Base-by-base conservation (phyloP, 148 eudicot genomes). In the Rhododendron henanense region DNA sequence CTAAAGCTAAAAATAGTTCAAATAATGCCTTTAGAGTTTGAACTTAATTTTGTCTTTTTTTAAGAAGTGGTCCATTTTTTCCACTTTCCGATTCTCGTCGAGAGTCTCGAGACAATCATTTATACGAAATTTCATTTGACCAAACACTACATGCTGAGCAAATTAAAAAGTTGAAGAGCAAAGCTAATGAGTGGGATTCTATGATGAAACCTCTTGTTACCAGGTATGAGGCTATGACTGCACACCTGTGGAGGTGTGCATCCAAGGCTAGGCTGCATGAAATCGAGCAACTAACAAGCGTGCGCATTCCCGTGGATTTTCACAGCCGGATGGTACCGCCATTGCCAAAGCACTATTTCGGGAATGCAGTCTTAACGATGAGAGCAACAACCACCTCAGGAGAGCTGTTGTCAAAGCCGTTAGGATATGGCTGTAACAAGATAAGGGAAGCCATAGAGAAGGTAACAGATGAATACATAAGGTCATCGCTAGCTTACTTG, bases 321-420 rank as follows among this genome's bases (percentile, higher is more conserved):
- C 33, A 13, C 5, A 69, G 33, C 37, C 35, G 75, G 18, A 10
- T 69, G 35, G 75, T 11, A 69, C 75, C 75, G 1, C 75, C 75
- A 11, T 28, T 69, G 37, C 35, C 75, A 25, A 69, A 28, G 33
- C 1, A 28, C 35, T 28, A 28, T 69, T 69, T 69, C 6, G 75
- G 75, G 75, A 69, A 69, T 11, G 75, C 75, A 11, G 0, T 25
- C 15, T 28, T 4, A 13, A 6, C 16, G 6, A 28, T 28, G 37
- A 28, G 35, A 69, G 28, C 15, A 10, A 25, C 78, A 1, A 35
- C 2, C 44, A 79, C 71, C 28, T 53, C 91, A 19, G 89, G 89
- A 3, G 92, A 88, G 35, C 85, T 93, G 2, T 7, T 90, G 3
- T 90, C 92, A n/a, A 47, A 5, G 79, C 88, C 93, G 1, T 45